These are phyloP conservation scores for Starmerella sp. DNA, from an alignment of 805 yeast genomes.

Conservation along the genomic window DNA sequence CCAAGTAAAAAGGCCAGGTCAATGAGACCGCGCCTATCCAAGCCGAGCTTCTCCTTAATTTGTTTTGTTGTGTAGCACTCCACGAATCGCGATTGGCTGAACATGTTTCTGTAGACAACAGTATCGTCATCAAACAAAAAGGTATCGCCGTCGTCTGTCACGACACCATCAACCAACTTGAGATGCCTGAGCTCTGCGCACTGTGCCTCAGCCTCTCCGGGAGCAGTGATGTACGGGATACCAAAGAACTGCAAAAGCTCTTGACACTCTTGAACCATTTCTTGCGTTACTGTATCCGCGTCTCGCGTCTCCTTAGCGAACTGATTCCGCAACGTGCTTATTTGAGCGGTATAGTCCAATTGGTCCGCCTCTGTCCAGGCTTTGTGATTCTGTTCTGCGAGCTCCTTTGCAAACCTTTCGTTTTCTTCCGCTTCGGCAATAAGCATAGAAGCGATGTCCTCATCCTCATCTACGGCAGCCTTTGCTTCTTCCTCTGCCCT, in stretches of 20 bases:
- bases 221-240: slow-evolving; percentile 88
- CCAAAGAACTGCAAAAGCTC: slow-evolving; percentile 80
- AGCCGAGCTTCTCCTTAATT: slow-evolving; percentile 52
- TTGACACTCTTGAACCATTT: slow-evolving; percentile 84
- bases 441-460: slow-evolving; percentile 49
- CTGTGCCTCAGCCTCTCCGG: slow-evolving; percentile 99
- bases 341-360: slow-evolving; percentile 23
- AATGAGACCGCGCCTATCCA: slow-evolving; percentile 53
- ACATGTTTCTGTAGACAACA: slow-evolving; percentile 76
- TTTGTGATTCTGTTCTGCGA: slow-evolving; percentile 25
- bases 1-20: slow-evolving; percentile 79
- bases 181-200: slow-evolving; percentile 70
- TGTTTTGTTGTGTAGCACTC: slow-evolving; percentile 62
- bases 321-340: slow-evolving; percentile 44
- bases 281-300: slow-evolving; percentile 78
- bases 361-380: slow-evolving; percentile 17
- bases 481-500: slow-evolving; percentile 27
- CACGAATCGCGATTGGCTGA: slow-evolving; percentile 82
- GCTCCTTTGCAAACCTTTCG: slow-evolving; percentile 42
- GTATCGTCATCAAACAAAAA: slow-evolving; percentile 78
- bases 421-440: slow-evolving; percentile 64
- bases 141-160: slow-evolving; percentile 96
- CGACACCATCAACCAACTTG: slow-evolving; percentile 80
- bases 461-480: slow-evolving; percentile 56
- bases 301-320: slow-evolving; percentile 64